phyloP scores from a whole-genome alignment of 108 stramenopile species.

The Nannochloropsis salina region DNA sequence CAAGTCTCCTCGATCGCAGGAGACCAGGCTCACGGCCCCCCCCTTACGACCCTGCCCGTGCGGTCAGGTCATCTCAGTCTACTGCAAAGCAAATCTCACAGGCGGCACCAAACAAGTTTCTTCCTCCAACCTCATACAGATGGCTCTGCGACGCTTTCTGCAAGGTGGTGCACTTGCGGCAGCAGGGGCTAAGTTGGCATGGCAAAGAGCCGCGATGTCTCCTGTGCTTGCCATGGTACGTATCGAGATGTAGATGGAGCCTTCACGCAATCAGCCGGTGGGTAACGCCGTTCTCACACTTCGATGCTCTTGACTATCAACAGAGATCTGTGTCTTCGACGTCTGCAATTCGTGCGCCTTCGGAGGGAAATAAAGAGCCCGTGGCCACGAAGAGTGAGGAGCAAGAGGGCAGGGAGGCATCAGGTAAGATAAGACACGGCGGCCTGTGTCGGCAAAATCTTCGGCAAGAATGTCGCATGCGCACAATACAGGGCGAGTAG shows the following conservation, averaged over 20 bases:
- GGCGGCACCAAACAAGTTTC: neutral
- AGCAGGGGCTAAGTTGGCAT: neutral
- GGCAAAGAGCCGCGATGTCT: neutral
- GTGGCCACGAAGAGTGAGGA: neutral
- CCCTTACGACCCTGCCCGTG: too few relatives aligned
- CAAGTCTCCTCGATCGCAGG: too few relatives aligned
- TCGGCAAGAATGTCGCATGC: too few relatives aligned
- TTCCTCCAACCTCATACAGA: neutral
- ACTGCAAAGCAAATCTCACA: neutral
- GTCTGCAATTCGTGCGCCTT: neutral
- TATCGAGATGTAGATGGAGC: neutral
- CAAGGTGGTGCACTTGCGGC: neutral
- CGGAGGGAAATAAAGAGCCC: neutral
- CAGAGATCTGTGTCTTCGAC: neutral
- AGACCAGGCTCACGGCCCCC: too few relatives aligned
- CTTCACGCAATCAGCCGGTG: too few relatives aligned
- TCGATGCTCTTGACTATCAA: neutral
- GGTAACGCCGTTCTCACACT: too few relatives aligned
- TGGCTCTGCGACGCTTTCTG: neutral
- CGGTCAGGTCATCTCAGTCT: neutral
- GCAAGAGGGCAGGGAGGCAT: neutral
- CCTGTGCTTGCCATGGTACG: slow-evolving; percentile 3
- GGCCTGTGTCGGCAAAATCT: too few relatives aligned
- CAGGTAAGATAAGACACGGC: neutral
- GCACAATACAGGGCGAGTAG: too few relatives aligned